phyloP scores from a whole-genome alignment of 306 rosid genomes.

The Cucumis cinereus region DNA sequence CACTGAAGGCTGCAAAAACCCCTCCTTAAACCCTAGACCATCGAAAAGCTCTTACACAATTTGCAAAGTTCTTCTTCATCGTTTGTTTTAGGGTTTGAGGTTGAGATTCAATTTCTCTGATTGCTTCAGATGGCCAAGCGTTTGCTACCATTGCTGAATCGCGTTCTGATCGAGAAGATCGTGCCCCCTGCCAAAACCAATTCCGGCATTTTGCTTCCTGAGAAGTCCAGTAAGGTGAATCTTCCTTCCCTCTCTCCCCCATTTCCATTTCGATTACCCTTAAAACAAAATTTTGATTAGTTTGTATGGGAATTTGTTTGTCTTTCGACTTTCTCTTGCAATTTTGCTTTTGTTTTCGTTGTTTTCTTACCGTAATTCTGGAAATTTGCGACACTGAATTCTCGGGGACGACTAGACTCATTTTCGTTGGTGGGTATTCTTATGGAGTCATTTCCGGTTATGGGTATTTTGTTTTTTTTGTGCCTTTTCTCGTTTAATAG shows the following conservation, averaged over 20 bases:
- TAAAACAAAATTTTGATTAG: background rate
- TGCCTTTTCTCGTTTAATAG: background rate
- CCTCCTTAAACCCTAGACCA: slow-evolving; percentile 1
- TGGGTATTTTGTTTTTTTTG: background rate
- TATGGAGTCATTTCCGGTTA: background rate
- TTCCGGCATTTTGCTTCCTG: slow-evolving; percentile 44
- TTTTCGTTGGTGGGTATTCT: background rate
- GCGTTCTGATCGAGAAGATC: slow-evolving; percentile 63
- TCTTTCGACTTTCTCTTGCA: background rate
- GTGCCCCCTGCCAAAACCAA: slow-evolving; percentile 54
- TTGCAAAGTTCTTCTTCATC: background rate
- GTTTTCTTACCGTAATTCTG: background rate
- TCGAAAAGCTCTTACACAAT: background rate
- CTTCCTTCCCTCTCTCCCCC: slow-evolving; percentile 3
- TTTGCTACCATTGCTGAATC: slow-evolving; percentile 55
- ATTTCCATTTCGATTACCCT: background rate
- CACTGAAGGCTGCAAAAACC: background rate
- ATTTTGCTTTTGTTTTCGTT: background rate
- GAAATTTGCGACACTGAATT: background rate
- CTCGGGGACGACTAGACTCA: background rate
- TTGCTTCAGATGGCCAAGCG: slow-evolving; percentile 49
- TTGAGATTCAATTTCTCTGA: background rate
- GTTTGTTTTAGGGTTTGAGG: background rate
- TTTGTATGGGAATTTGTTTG: background rate
- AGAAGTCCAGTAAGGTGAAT: slow-evolving; percentile 48